These are phyloP conservation scores for Crucibulum cyathiforme DNA, from an alignment of 1,284 basidiomycete genomes.

Conservation along the genomic window DNA sequence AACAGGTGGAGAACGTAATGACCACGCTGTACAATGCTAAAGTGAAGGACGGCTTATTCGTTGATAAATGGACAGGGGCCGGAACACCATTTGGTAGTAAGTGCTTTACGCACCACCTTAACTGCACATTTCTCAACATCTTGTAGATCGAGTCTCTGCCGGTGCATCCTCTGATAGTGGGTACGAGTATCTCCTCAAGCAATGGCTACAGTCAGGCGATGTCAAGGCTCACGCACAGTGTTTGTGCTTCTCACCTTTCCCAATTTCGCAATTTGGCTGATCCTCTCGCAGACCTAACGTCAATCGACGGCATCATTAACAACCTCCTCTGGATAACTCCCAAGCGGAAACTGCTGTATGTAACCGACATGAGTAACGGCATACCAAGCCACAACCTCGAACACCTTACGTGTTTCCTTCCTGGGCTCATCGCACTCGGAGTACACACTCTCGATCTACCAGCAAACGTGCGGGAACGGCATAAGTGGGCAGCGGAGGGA, in stretches of 20 bases:
- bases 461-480: conserved; percentile 45
- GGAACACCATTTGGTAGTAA: conserved; percentile 46
- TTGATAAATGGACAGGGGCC: conserved; percentile 46
- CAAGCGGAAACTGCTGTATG: conserved; percentile 69
- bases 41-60: conserved; percentile 47
- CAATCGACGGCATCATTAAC: conserved; percentile 64
- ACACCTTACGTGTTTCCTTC: conserved; percentile 79
- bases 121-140: conserved; percentile 21
- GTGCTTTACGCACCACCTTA: conserved; percentile 44
- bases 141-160: conserved; percentile 52
- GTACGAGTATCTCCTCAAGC: conserved; percentile 78
- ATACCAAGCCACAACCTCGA: conserved; percentile 60
- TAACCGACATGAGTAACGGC: conserved; percentile 55
- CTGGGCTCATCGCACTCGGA: conserved; percentile 76
- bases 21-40: conserved; percentile 48
- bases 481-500: conserved; percentile 73
- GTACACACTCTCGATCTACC: conserved; percentile 54
- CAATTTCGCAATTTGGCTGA: conserved; percentile 28
- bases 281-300: conserved; percentile 56
- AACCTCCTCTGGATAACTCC: conserved; percentile 70
- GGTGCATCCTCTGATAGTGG: conserved; percentile 72
- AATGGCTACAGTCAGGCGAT: conserved; percentile 71
- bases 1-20: conserved; percentile 55
- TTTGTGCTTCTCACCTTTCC: conserved; percentile 44
- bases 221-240: conserved; percentile 62